Conservation (phyloP, 805 yeast genomes). For the Sungouiella blattae region DNA sequence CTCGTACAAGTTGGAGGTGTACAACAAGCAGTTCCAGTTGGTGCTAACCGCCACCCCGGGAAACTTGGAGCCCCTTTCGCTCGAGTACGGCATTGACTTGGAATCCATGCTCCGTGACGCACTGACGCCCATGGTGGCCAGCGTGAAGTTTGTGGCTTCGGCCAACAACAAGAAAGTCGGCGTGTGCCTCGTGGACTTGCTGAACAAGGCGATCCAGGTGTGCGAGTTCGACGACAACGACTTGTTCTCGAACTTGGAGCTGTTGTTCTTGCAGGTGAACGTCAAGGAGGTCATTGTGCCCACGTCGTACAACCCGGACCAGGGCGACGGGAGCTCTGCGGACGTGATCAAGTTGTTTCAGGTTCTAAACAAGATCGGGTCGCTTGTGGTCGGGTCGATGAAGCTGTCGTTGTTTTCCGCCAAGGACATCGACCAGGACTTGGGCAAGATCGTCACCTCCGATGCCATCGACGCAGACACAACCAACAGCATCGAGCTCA, state of each 20-base stretch:
- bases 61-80: slow-evolving; percentile 55
- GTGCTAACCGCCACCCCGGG: slow-evolving; percentile 81
- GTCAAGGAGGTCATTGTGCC: slow-evolving; percentile 80
- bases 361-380: slow-evolving; percentile 71
- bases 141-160: slow-evolving; percentile 31
- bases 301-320: slow-evolving; percentile 32
- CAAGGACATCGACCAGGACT: slow-evolving; percentile 74
- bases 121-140: slow-evolving; percentile 38
- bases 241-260: slow-evolving; percentile 79
- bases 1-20: slow-evolving; percentile 78
- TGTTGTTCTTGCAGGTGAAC: slow-evolving; percentile 82
- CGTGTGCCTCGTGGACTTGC: slow-evolving; percentile 74
- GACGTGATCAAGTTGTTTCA: slow-evolving; percentile 65
- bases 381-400: slow-evolving; percentile 62
- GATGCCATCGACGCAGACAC: slow-evolving; percentile 25
- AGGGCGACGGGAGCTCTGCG: slow-evolving; percentile 36
- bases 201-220: slow-evolving; percentile 61
- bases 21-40: slow-evolving; percentile 60
- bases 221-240: slow-evolving; percentile 86
- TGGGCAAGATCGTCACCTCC: slow-evolving; percentile 58
- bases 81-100: slow-evolving; percentile 35
- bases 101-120: slow-evolving; percentile 62
- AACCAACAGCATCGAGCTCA: slow-evolving; percentile 32
- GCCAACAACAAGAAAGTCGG: slow-evolving; percentile 58
- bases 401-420: slow-evolving; percentile 55